A percentile compares a stretch with the other conserved stretches of the same genome.
Conservation (phyloP, 2,329 filamentous ascomycete species). For the Metarhizium robertsii region DNA sequence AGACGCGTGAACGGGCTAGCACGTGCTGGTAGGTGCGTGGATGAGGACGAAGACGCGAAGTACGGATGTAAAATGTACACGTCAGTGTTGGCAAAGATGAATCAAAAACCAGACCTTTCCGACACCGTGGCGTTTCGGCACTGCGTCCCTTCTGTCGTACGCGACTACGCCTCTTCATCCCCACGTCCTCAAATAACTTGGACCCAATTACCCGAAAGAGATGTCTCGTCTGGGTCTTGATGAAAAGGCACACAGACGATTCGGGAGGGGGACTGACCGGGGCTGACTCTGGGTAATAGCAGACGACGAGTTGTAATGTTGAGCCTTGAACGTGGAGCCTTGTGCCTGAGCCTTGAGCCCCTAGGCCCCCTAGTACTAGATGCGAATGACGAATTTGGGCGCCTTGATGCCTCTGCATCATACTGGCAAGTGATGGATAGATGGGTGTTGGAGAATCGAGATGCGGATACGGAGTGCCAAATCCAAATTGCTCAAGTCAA, state of each 20-base stretch:
- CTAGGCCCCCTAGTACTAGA: neutral
- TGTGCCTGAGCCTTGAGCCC: neutral
- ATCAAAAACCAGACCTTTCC: neutral
- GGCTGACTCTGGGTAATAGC: neutral
- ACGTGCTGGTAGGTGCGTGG: neutral
- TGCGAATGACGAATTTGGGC: neutral
- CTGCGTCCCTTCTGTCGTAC: neutral
- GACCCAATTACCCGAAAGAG: neutral
- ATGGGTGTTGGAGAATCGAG: too few species aligned
- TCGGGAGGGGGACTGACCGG: neutral
- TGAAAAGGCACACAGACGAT: neutral
- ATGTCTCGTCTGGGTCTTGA: neutral
- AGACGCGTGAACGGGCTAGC: neutral
- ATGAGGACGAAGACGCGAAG: too few species aligned
- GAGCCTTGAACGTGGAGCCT: neutral
- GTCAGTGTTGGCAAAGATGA: too few species aligned
- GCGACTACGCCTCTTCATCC: neutral
- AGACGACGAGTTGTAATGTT: neutral
- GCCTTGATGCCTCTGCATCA: neutral
- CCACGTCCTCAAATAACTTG: neutral
- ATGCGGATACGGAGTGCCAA: neutral
- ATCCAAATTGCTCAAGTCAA: neutral
- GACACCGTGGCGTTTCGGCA: neutral
- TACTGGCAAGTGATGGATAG: neutral
- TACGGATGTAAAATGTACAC: too few species aligned